Conservation (phyloP, 495 filamentous ascomycete genomes). For the Durotheca rogersii region DNA sequence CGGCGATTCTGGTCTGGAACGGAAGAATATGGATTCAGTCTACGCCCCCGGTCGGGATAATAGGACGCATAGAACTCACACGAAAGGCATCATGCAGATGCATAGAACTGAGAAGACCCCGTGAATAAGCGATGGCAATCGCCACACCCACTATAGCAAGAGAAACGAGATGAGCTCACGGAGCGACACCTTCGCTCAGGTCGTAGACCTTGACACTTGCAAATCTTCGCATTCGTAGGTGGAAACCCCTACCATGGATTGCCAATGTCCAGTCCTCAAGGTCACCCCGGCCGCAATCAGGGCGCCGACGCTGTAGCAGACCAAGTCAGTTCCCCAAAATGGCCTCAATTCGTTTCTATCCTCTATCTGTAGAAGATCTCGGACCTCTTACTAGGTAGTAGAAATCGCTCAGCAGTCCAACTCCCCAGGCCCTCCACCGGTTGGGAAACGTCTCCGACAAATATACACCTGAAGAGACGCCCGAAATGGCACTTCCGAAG, state of each 20-base stretch:
- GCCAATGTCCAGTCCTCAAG: slow-evolving; percentile 51
- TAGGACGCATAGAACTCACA: slow-evolving; percentile 29
- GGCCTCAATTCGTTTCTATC: too few species aligned
- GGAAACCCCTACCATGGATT: slow-evolving; percentile 38
- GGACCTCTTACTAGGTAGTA: slow-evolving; percentile 44
- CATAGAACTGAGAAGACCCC: slow-evolving; percentile 54
- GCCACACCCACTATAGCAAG: slow-evolving; percentile 53
- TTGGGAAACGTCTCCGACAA: slow-evolving; percentile 47
- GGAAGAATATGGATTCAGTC: too few species aligned
- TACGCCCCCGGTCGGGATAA: not conserved
- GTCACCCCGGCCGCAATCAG: slow-evolving; percentile 54
- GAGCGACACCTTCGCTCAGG: not conserved
- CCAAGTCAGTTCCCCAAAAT: not conserved
- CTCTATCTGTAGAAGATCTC: not conserved
- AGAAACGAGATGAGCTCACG: slow-evolving; percentile 7
- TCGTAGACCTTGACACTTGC: not conserved
- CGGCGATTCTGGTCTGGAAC: slow-evolving; percentile 55
- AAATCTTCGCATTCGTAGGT: too few species aligned
- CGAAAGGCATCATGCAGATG: slow-evolving; percentile 54
- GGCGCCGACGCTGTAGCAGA: slow-evolving; percentile 37
- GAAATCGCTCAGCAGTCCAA: slow-evolving; percentile 50
- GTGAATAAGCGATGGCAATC: slow-evolving; percentile 57
- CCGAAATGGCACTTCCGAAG: slow-evolving; percentile 42
- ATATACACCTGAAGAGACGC: slow-evolving; percentile 44
- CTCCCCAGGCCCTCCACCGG: slow-evolving; percentile 49